Evolutionary conservation across 768 basidiomycete species (phyloP), one percentile per base, ranked within the genome.

Genomic region (Termitomyces sp.): DNA sequence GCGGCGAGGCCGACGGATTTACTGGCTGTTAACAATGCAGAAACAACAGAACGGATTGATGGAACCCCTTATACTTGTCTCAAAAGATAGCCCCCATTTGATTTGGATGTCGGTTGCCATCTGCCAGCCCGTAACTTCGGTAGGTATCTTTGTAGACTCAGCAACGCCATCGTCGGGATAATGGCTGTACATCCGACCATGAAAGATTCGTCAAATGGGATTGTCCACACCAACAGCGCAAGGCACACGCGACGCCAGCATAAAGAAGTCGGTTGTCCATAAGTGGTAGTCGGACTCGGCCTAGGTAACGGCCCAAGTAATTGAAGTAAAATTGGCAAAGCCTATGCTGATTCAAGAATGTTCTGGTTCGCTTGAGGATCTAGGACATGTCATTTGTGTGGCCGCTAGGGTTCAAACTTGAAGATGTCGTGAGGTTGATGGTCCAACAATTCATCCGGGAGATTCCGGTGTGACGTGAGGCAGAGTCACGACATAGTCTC

Each of bases 381-480:
- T 30, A 14, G 6, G 24, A 26, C 16, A 40, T 26, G 24, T n/a
- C 35, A 38, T 38, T 38, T n/a, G 16, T 40, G 38, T 38, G 35
- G 36, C 10, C n/a, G n/a, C n/a, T n/a, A n/a, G n/a, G n/a, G n/a
- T n/a, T n/a, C n/a, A n/a, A n/a, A n/a, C n/a, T n/a, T n/a, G 18
- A 4, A 1, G 18, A 24, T 5, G 36, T 18, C 38, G 36, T 26
- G 50, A 13, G 50, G 50, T 18, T 52, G 33, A 26, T 10, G 26
- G n/a, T 57, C 50, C 54, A 58, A 58, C 44, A 53, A 53, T 45
- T 60, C 64, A 47, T 61, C 66, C 68, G 69, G 69, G 45, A 60
- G 38, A 58, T 65, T 63, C 71, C 69, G n/a, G n/a, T n/a, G n/a
- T n/a, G n/a, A n/a, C n/a, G n/a, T n/a, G n/a, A n/a, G n/a, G n/a